Conservation (phyloP, 352 stramenopile genomes). For the Phytophthora pluvialis region DNA sequence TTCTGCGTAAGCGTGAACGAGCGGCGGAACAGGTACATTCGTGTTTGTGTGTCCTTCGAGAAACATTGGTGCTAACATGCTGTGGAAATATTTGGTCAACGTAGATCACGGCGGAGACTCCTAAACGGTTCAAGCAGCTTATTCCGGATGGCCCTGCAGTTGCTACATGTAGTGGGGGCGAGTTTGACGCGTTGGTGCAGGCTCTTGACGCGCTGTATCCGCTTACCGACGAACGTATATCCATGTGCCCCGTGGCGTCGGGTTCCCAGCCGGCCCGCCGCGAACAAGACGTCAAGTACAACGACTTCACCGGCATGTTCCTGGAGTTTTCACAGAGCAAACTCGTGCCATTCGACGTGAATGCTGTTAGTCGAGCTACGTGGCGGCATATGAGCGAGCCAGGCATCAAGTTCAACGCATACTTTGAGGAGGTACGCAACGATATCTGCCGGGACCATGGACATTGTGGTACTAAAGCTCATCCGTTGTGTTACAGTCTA, state of each 20-base stretch:
- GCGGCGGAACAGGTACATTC: slow-evolving; percentile 30
- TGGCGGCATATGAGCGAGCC: slow-evolving; percentile 34
- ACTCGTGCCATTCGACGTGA: slow-evolving; percentile 34
- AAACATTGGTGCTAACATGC: background rate
- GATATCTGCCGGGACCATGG: background rate
- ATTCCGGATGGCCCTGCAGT: background rate
- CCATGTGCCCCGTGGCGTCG: slow-evolving; percentile 8
- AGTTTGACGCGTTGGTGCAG: slow-evolving; percentile 20
- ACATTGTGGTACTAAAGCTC: background rate
- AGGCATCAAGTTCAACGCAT: slow-evolving; percentile 35
- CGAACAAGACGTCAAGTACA: slow-evolving; percentile 37
- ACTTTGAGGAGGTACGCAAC: slow-evolving; percentile 31
- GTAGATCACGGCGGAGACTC: slow-evolving; percentile 16
- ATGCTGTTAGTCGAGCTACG: slow-evolving; percentile 15
- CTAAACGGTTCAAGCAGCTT: slow-evolving; percentile 14
- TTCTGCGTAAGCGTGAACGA: slow-evolving; percentile 43
- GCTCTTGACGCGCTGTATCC: slow-evolving; percentile 15
- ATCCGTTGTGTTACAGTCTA: slow-evolving; percentile 14
- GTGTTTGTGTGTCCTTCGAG: background rate
- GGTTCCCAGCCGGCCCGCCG: slow-evolving; percentile 7
- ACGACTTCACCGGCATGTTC: slow-evolving; percentile 36
- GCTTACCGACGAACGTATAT: slow-evolving; percentile 20
- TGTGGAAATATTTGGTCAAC: background rate
- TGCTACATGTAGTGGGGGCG: background rate
- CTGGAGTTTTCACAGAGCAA: slow-evolving; percentile 39